Percentiles rank a stretch among this genome's conserved stretches.
Conservation (phyloP, 176 grass and related monocot genomes). For the Canna indica region DNA sequence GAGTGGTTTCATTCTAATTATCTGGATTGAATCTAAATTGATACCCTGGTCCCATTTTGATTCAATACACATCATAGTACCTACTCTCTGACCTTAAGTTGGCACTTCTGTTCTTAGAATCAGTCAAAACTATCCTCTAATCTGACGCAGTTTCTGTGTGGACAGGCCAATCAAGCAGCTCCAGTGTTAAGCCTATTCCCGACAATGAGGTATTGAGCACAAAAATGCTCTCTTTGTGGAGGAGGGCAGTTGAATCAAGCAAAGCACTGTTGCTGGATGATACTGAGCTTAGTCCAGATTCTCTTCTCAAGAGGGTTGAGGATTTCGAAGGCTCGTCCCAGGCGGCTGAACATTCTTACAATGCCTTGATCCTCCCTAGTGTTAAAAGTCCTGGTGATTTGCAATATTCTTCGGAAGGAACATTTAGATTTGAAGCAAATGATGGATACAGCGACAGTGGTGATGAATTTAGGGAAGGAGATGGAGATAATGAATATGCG, state of each 20-base stretch:
- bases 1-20: too few species aligned
- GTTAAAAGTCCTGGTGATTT: slow-evolving; percentile 17
- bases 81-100: too few species aligned
- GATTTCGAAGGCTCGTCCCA: slow-evolving; percentile 62
- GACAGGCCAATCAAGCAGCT: slow-evolving; percentile 28
- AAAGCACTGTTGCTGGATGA: slow-evolving; percentile 62
- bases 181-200: background rate
- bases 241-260: slow-evolving; percentile 48
- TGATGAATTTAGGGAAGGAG: slow-evolving; percentile 12
- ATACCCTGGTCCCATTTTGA: too few species aligned
- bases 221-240: slow-evolving; percentile 67
- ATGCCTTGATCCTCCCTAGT: slow-evolving; percentile 48
- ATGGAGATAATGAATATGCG: background rate
- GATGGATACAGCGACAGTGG: slow-evolving; percentile 18
- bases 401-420: background rate
- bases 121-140: background rate
- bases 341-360: slow-evolving; percentile 54
- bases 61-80: too few species aligned
- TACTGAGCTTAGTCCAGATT: slow-evolving; percentile 48
- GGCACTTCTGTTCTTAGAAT: too few species aligned
- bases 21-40: too few species aligned
- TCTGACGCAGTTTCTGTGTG: background rate
- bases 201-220: slow-evolving; percentile 39
- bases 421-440: slow-evolving; percentile 16
- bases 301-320: slow-evolving; percentile 50